Evolutionary conservation across 1,139 yeast genomes (phyloP).

Genomic region (Blastobotrys niveus): DNA sequence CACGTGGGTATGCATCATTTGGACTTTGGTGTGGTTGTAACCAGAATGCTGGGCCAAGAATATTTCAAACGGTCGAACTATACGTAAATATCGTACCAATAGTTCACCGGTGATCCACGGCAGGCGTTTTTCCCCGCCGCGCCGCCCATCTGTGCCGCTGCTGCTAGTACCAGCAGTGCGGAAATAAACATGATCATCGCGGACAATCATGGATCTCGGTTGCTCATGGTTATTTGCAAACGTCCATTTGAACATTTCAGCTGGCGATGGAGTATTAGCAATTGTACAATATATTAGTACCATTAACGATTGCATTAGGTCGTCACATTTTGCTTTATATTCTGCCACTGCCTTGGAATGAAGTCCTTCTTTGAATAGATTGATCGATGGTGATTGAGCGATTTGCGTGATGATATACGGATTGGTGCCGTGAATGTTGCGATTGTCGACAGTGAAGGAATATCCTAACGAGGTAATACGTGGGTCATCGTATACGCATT

Average conservation of each 20-base stretch:
- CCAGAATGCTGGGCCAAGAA: conserved; percentile 7
- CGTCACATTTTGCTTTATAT: conserved; percentile 5
- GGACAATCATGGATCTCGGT: conserved; percentile 1
- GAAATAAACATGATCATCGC: conserved; percentile 2
- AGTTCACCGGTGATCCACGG: conserved; percentile 11
- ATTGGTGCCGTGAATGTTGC: not conserved
- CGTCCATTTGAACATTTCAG: conserved; percentile 5
- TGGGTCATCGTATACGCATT: conserved; percentile 3
- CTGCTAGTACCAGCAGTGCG: not conserved
- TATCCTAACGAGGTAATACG: conserved; percentile 2
- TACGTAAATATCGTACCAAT: conserved; percentile 7
- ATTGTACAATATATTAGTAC: conserved; percentile 8
- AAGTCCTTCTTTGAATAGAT: conserved; percentile 5
- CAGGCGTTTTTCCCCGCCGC: not conserved
- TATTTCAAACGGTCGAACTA: conserved; percentile 11
- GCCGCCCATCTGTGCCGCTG: not conserved
- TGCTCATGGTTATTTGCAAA: conserved; percentile 2
- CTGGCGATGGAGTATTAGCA: conserved; percentile 12
- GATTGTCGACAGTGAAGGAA: conserved; percentile 8
- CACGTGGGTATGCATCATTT: conserved; percentile 7
- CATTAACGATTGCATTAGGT: conserved; percentile 4
- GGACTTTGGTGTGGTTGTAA: not conserved
- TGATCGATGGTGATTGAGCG: conserved; percentile 4
- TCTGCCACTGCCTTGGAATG: conserved; percentile 1
- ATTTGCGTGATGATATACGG: not conserved